Evolutionary conservation across 2,329 filamentous ascomycete genomes (phyloP), one percentile per base, ranked within the genome.

Genomic region (Arthrinium phaeospermum): DNA sequence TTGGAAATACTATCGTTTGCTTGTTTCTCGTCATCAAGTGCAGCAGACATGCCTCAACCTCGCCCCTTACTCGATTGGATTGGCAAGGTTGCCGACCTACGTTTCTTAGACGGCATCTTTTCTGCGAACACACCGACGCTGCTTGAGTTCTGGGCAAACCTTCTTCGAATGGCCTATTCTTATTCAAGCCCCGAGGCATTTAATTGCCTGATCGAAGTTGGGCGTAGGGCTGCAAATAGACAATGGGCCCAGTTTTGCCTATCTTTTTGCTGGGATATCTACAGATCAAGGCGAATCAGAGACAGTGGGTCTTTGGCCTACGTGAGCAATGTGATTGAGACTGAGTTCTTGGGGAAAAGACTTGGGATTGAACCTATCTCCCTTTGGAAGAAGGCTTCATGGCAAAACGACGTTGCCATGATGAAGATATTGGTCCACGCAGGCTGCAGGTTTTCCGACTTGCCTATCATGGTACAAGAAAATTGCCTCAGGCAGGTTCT

Each of bases 141-240:
- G 4, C 6, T 37, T 22, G 27, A 61, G 27, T 22, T 61, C 12
- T 61, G 30, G 53, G 22, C 5, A 6, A 61, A 12, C 3, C 14
- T 61, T 10, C 7, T 61, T 8, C 1, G 22, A 19, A 6, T 8
- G 5, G n/a, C 14, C 16, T 1, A 3, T 0, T 0, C 6, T 2
- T 6, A 10, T 8, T 1, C 8, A 0, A 37, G 34, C 3, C 6
- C 37, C 16, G 53, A 61, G 8, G 53, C 53, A 22, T 37, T 61
- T 3, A 37, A n/a, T n/a, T 4, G 6, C 16, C 10, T 61, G 30
- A n/a, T 4, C 30, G 30, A 37, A 61, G 16, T 61, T 10, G 16
- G 53, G 2, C 30, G n/a, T 16, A 22, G 5, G 16, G 0, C 22
- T 16, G 6, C 30, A 37, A 22, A 37, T 22, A 6, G 27, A 34